These are phyloP conservation scores for Strobilomyces echinocephalus DNA, from an alignment of 768 basidiomycete genomes.

Conservation along the genomic window DNA sequence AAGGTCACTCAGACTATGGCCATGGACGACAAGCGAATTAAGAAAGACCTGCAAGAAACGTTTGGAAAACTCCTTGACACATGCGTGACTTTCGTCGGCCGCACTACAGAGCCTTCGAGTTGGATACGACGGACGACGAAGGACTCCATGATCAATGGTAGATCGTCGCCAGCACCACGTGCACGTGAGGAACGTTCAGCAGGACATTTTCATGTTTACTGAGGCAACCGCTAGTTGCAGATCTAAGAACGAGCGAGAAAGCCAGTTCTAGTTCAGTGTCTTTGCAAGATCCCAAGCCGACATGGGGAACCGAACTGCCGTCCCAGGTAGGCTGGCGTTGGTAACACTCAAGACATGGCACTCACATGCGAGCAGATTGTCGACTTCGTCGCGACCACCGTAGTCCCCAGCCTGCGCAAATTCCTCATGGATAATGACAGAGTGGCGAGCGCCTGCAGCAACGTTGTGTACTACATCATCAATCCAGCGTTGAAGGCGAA, in stretches of 20 bases:
- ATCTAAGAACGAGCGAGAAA: constrained; percentile 61
- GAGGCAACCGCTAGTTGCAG: constrained; percentile 23
- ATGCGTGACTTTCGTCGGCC: constrained; percentile 67
- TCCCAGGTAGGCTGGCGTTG: constrained; percentile 21
- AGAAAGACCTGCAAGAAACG: constrained; percentile 90
- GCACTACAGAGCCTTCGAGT: constrained; percentile 67
- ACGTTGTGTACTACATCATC: constrained; percentile 80
- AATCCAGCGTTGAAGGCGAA: constrained; percentile 76
- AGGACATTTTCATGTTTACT: background rate
- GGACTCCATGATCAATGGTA: constrained; percentile 62
- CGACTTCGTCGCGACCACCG: constrained; percentile 59
- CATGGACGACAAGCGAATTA: constrained; percentile 81
- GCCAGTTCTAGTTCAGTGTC: constrained; percentile 41
- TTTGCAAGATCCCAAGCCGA: constrained; percentile 28
- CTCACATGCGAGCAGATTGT: constrained; percentile 50
- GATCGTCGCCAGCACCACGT: constrained; percentile 64
- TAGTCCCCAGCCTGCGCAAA: constrained; percentile 70
- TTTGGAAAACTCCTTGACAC: constrained; percentile 83
- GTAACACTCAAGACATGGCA: constrained; percentile 8
- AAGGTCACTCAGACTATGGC: constrained; percentile 87
- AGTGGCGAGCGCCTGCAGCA: constrained; percentile 70
- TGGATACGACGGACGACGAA: constrained; percentile 73
- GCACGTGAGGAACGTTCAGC: constrained; percentile 35
- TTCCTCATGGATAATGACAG: constrained; percentile 85
- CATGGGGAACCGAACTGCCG: constrained; percentile 28